Base-by-base conservation (phyloP, 2,329 filamentous ascomycete species). In the Aspergillus fructus region DNA sequence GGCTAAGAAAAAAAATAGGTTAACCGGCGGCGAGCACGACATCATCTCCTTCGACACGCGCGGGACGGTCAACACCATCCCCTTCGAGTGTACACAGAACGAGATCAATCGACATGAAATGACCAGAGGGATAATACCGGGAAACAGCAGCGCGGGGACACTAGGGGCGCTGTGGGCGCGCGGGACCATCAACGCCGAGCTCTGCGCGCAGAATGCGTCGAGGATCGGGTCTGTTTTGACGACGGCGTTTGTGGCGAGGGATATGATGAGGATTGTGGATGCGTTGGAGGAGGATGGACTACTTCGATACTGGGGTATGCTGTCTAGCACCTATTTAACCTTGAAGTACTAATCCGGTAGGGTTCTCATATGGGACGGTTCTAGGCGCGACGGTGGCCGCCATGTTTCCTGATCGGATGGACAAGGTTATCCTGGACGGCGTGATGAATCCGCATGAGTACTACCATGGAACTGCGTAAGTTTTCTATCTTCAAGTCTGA, bases 401-500 rank as follows among this genome's bases (percentile, higher is more conserved):
- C 21, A 60, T 60, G 58, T 60, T 60, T 47, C 55, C 58, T 7
- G 58, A 60, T 1, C 34, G 58, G 8, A 51, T 60, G 17, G 50
- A 52, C 19, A 45, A 43, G 47, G 30, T 60, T 11, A 49, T 56
- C n/a, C 40, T 60, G 6, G 58, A 60, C 30, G 54, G 45, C 4
- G 49, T 60, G 9, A 49, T 57, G 27, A 60, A 60, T 46, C 27
- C 40, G 1, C 15, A 49, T 12, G 56, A 58, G 13, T 58, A 58
- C 19, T 47, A 54, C 19, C 47, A 55, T 45, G 56, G 39, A 33
- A 33, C 23, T n/a, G 53, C 27, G 56, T 58, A 58, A 33, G 46
- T 9, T n/a, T 27, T 13, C 15, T n/a, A 11, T 6, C 9, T 24
- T 12, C 13, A n/a, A 15, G 3, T 34, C n/a, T 30, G 1, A 27